Percentiles rank a stretch among this genome's conserved stretches.
Evolutionary conservation across 2,329 filamentous ascomycete genomes (phyloP).

Genomic region (Epichloe amarillans): DNA sequence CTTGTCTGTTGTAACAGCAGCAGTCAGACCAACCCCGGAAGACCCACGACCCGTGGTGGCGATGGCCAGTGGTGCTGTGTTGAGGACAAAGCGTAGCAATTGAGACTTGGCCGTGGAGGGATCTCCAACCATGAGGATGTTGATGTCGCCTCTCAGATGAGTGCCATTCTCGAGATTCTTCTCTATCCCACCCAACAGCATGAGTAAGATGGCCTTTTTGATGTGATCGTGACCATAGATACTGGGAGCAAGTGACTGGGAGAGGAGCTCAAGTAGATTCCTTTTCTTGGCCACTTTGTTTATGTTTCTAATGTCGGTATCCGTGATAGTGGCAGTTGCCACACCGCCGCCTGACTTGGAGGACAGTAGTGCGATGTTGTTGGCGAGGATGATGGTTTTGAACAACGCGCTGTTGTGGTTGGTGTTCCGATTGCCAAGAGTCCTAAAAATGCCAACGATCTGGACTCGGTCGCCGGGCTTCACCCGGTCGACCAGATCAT

Average conservation of each 20-base stretch:
- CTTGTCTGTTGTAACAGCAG: conserved; percentile 91
- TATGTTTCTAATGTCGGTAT: conserved; percentile 96
- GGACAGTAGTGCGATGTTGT: conserved; percentile 87
- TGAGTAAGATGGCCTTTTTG: conserved; percentile 95
- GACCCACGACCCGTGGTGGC: conserved; percentile 94
- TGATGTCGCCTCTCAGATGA: conserved; percentile 95
- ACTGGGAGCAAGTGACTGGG: conserved; percentile 87
- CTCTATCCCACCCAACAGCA: conserved; percentile 91
- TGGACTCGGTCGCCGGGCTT: conserved; percentile 96
- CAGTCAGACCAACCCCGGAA: conserved; percentile 93
- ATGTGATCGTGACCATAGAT: conserved; percentile 96
- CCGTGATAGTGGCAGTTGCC: conserved; percentile 82
- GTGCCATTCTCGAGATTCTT: conserved; percentile 98
- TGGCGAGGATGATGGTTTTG: conserved; percentile 85
- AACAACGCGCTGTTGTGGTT: conserved; percentile 85
- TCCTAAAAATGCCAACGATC: conserved; percentile 90
- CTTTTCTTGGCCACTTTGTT: conserved; percentile 94
- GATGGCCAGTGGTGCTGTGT: conserved; percentile 91
- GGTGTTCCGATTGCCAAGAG: conserved; percentile 86
- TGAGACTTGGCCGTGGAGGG: conserved; percentile 99
- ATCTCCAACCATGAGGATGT: conserved; percentile 98
- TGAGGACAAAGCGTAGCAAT: conserved; percentile 87
- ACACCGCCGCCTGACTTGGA: conserved; percentile 94
- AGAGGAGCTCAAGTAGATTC: conserved; percentile 82
- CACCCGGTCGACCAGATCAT: conserved; percentile 86